These are phyloP conservation scores for Solanum virginianum DNA, from an alignment of 257 asterid species.

Conservation along the genomic window DNA sequence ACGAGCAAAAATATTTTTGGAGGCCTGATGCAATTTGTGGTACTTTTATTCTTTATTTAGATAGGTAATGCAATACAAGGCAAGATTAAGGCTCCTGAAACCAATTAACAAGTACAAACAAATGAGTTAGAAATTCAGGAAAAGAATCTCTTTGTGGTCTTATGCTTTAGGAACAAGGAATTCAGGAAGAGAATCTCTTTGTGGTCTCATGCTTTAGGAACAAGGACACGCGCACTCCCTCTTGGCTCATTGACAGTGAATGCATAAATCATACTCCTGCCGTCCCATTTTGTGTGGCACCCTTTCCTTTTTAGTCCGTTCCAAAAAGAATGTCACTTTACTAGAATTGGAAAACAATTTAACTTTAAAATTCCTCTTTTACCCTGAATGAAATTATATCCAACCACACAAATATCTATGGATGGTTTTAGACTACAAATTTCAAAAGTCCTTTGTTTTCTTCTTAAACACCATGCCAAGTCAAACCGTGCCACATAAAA, in stretches of 20 bases:
- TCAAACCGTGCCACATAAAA: too few species aligned
- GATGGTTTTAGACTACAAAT: too few species aligned
- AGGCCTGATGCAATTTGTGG: not conserved
- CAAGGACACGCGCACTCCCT: not conserved
- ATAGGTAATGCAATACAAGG: not conserved
- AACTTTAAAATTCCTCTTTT: too few species aligned
- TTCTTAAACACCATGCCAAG: too few species aligned
- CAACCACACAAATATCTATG: too few species aligned
- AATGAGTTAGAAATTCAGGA: not conserved
- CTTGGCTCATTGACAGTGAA: not conserved
- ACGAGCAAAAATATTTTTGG: not conserved
- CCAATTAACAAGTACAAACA: not conserved
- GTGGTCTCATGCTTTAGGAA: not conserved
- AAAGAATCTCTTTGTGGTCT: not conserved
- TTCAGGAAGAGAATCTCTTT: not conserved
- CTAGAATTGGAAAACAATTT: too few species aligned
- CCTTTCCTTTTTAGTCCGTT: too few species aligned
- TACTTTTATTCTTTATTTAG: not conserved
- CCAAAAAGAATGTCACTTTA: too few species aligned
- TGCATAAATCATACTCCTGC: not conserved
- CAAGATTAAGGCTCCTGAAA: not conserved
- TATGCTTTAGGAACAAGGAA: not conserved
- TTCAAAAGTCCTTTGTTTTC: too few species aligned
- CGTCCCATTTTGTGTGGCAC: too few species aligned
- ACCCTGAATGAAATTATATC: too few species aligned